Base-by-base conservation (phyloP, 139 green algal genomes). In the Coelastrella sp. region DNA sequence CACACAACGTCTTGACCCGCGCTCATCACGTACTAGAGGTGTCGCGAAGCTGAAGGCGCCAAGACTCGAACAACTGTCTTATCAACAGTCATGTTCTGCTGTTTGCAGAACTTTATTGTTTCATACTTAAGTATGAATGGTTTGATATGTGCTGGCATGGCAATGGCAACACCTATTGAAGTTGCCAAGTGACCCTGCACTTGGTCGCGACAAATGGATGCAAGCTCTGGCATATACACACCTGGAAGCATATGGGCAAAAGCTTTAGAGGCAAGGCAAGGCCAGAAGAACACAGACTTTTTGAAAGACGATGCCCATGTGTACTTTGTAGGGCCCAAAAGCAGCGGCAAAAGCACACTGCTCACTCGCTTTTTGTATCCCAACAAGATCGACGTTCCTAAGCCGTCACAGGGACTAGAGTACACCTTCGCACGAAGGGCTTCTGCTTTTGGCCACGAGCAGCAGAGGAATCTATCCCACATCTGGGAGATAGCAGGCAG, bases 401-500 rank as follows among this genome's bases (percentile, higher is more conserved):
- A 95, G 69, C 88, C 91, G 2, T 94, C 90, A 41, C 90, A 95
- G 53, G 92, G 92, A 27, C 72, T 94, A 32, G 92, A 94, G 59
- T 96, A 95, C 81, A 94, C 89, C 0, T 96, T 92, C 78, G 90
- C 89, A 1, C 83, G 91, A 5, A 94, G 93, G 75, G 86, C 87
- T 4, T 85, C 85, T 3, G 81, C 81, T 19, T 89, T 75, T 41
- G 84, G 90, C 60, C 74, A 90, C 48, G 62, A 9, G 8, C 62
- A 75, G 50, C 62, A 75, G 50, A 94, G 95, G 81, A 92, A 96
- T 74, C 45, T 96, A 35, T 91, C 92, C 8, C 92, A 96, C 85
- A 91, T 96, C 19, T 96, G 92, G 92, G 93, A 96, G 76, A 63
- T 94, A 7, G 87, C 89, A 45, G 93, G 93, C 43, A 91, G 82